Evolutionary conservation across 2,329 filamentous ascomycete genomes (phyloP).

Genomic region (Sarocladium oryzae): DNA sequence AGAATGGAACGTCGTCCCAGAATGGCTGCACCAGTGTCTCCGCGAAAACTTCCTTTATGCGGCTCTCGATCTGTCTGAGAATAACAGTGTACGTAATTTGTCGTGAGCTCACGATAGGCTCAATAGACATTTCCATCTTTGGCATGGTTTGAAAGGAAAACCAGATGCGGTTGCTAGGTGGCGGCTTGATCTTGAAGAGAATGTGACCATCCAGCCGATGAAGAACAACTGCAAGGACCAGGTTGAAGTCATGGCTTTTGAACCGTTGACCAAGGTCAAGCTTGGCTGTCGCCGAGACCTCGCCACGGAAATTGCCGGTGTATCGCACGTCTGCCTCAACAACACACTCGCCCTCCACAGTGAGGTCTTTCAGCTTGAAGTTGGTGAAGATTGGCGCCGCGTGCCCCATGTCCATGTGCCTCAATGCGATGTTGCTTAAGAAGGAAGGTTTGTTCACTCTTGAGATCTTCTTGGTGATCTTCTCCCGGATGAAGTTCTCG

Average conservation of each 20-base stretch:
- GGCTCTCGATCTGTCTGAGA: conserved; percentile 85
- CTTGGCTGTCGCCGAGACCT: conserved; percentile 86
- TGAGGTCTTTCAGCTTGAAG: conserved; percentile 79
- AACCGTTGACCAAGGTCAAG: conserved; percentile 86
- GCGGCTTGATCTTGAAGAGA: conserved; percentile 83
- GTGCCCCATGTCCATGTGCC: conserved; percentile 78
- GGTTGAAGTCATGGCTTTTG: conserved; percentile 82
- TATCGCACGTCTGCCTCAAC: conserved; percentile 86
- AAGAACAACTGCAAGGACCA: conserved; percentile 79
- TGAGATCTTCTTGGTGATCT: conserved; percentile 93
- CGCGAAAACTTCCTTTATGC: conserved; percentile 87
- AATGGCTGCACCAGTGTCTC: conserved; percentile 89
- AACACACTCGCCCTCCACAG: conserved; percentile 82
- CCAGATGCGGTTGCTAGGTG: conserved; percentile 95
- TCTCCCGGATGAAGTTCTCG: conserved; percentile 70
- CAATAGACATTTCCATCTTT: conserved; percentile 87
- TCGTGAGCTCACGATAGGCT: conserved; percentile 89
- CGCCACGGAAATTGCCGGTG: conserved; percentile 79
- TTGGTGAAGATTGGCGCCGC: conserved; percentile 85
- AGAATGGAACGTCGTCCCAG: conserved; percentile 94
- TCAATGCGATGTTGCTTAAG: conserved; percentile 76
- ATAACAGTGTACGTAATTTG: conserved; percentile 95
- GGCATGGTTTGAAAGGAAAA: conserved; percentile 91
- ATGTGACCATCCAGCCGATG: conserved; percentile 81
- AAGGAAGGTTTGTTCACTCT: conserved; percentile 89